phyloP scores from a whole-genome alignment of 2,329 filamentous ascomycete species.

The Graphilbum fragrans region DNA sequence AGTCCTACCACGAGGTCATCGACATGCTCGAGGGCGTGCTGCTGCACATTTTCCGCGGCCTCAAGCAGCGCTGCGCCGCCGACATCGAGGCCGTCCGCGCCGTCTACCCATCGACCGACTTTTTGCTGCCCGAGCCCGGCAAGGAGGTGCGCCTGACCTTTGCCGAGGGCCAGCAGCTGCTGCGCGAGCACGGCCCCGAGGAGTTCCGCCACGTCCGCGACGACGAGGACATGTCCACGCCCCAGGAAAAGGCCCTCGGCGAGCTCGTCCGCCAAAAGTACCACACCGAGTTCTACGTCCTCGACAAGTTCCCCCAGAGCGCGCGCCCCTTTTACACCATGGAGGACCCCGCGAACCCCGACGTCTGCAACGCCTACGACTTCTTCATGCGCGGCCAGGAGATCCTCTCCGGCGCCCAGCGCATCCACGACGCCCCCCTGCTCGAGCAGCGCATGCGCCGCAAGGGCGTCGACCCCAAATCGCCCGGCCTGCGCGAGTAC shows the following conservation, averaged over 20 bases:
- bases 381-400: conserved; percentile 91
- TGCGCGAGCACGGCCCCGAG: conserved; percentile 59
- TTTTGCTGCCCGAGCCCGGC: conserved; percentile 62
- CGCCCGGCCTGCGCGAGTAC: conserved; percentile 70
- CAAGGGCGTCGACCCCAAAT: conserved; percentile 69
- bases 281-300: conserved; percentile 89
- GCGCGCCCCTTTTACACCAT: conserved; percentile 47
- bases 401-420: conserved; percentile 83
- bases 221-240: conserved; percentile 68
- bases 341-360: neutral
- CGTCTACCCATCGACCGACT: conserved; percentile 65
- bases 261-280: conserved; percentile 78
- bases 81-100: conserved; percentile 62
- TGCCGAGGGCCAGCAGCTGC: conserved; percentile 63
- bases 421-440: conserved; percentile 69
- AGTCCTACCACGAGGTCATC: conserved; percentile 65
- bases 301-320: conserved; percentile 88
- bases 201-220: conserved; percentile 58
- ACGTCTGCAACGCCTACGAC: conserved; percentile 53
- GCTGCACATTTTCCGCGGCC: conserved; percentile 67
- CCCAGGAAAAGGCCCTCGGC: conserved; percentile 82
- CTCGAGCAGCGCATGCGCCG: conserved; percentile 66
- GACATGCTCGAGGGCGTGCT: conserved; percentile 62
- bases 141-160: conserved; percentile 69
- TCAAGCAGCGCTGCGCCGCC: conserved; percentile 49